A percentile compares a stretch with the other conserved stretches of the same genome.
Evolutionary conservation across 257 asterid species (phyloP).

Genomic region (Handroanthus guayacan): DNA sequence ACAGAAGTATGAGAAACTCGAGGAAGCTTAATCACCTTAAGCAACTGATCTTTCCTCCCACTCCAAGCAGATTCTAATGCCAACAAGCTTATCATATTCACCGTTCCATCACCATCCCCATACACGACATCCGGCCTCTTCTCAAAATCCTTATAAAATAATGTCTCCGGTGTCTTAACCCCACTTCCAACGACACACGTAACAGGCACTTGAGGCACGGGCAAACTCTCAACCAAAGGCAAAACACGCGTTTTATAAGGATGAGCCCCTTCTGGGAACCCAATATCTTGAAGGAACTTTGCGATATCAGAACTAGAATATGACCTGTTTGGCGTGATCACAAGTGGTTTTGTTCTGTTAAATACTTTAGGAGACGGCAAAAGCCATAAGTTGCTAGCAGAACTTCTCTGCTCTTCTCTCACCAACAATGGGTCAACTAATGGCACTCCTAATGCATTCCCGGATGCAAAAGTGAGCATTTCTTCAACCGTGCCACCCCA

Average conservation of each 20-base stretch:
- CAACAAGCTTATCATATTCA: conserved; percentile 74
- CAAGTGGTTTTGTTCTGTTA: conserved; percentile 37
- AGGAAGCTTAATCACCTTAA: conserved; percentile 57
- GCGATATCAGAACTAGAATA: conserved; percentile 55
- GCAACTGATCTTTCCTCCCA: conserved; percentile 41
- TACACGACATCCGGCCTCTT: conserved; percentile 63
- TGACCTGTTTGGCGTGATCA: conserved; percentile 44
- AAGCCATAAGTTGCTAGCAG: conserved; percentile 76
- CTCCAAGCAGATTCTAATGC: conserved; percentile 60
- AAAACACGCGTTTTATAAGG: conserved; percentile 65
- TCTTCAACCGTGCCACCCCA: conserved; percentile 92
- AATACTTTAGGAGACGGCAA: conserved; percentile 75
- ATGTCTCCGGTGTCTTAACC: conserved; percentile 60
- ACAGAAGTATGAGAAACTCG: conserved; percentile 71
- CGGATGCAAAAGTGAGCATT: conserved; percentile 78
- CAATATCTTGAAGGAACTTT: conserved; percentile 67
- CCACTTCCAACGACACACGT: conserved; percentile 78
- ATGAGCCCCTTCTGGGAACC: conserved; percentile 57
- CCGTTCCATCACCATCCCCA: conserved; percentile 95
- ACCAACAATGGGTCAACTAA: conserved; percentile 72
- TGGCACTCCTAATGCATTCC: conserved; percentile 74
- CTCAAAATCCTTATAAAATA: conserved; percentile 63
- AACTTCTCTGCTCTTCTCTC: conserved; percentile 74
- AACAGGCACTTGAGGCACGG: conserved; percentile 49
- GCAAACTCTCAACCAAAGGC: conserved; percentile 59